phyloP scores from a whole-genome alignment of 2,329 filamentous ascomycete genomes.

The Paradendryphiella salina region DNA sequence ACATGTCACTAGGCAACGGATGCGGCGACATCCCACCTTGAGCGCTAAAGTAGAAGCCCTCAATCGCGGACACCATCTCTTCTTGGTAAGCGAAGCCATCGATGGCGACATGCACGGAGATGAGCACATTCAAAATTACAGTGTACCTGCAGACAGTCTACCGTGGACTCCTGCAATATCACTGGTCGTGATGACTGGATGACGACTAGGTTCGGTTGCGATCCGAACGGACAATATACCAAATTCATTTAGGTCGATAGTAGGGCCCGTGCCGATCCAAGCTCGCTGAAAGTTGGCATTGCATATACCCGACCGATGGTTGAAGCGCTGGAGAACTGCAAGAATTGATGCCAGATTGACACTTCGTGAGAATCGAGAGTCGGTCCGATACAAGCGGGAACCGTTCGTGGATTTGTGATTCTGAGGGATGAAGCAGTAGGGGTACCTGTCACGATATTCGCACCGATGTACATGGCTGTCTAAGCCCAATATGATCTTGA shows the following conservation, averaged over 20 bases:
- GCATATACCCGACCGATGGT: slow-evolving; percentile 6
- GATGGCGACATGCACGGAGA: slow-evolving; percentile 10
- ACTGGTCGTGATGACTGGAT: not conserved
- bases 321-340: slow-evolving; percentile 7
- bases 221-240: slow-evolving; percentile 28
- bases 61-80: slow-evolving; percentile 3
- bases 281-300: slow-evolving; percentile 7
- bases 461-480: slow-evolving; percentile 9
- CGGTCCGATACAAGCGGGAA: not conserved
- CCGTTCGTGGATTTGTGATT: not conserved
- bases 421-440: slow-evolving; percentile 6
- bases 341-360: not conserved
- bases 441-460: slow-evolving; percentile 3
- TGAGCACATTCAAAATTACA: slow-evolving; percentile 13
- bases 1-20: not conserved
- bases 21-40: slow-evolving; percentile 3
- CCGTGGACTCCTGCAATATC: slow-evolving; percentile 19
- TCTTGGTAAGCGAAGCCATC: slow-evolving; percentile 6
- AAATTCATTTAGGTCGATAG: slow-evolving; percentile 25
- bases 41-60: slow-evolving; percentile 4
- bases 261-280: slow-evolving; percentile 21
- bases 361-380: not conserved
- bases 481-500: slow-evolving; percentile 17
- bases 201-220: slow-evolving; percentile 27
- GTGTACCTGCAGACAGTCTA: slow-evolving; percentile 35